phyloP scores from a whole-genome alignment of 2,329 filamentous ascomycete species.

The Claviceps citrina region DNA sequence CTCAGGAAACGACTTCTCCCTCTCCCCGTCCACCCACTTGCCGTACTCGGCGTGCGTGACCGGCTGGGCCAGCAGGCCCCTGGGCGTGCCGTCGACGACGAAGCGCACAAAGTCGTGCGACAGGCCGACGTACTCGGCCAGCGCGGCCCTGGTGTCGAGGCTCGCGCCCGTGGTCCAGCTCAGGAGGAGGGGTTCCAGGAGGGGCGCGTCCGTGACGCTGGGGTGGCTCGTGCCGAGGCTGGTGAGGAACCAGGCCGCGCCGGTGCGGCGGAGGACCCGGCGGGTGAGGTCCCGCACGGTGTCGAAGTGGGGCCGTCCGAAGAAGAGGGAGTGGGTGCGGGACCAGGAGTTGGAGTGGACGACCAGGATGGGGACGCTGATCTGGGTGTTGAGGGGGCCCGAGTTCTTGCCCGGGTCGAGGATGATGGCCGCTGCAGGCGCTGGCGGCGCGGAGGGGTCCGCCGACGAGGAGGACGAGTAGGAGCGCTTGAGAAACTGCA shows the following conservation, averaged over 20 bases:
- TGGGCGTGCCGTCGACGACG: conserved; percentile 24
- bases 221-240: conserved; percentile 43
- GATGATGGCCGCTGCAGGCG: conserved; percentile 43
- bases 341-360: conserved; percentile 54
- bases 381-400: conserved; percentile 43
- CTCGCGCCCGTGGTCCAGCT: conserved; percentile 45
- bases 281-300: conserved; percentile 42
- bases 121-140: conserved; percentile 44
- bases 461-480: conserved; percentile 26
- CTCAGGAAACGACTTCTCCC: conserved; percentile 17
- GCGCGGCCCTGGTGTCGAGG: conserved; percentile 38
- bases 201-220: conserved; percentile 49
- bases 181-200: conserved; percentile 46
- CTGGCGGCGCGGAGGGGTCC: conserved; percentile 14
- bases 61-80: conserved; percentile 33
- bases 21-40: conserved; percentile 24
- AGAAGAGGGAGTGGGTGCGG: conserved; percentile 38
- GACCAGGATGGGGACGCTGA: conserved; percentile 42
- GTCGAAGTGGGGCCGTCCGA: conserved; percentile 48
- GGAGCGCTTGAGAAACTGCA: conserved; percentile 40
- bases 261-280: conserved; percentile 26
- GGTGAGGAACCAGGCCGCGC: conserved; percentile 38
- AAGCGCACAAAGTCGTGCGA: conserved; percentile 42
- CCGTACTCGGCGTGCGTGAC: conserved; percentile 28
- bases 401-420: conserved; percentile 52